Evolutionary conservation across 495 filamentous ascomycete genomes (phyloP).

Genomic region (Trichoderma gamsii): DNA sequence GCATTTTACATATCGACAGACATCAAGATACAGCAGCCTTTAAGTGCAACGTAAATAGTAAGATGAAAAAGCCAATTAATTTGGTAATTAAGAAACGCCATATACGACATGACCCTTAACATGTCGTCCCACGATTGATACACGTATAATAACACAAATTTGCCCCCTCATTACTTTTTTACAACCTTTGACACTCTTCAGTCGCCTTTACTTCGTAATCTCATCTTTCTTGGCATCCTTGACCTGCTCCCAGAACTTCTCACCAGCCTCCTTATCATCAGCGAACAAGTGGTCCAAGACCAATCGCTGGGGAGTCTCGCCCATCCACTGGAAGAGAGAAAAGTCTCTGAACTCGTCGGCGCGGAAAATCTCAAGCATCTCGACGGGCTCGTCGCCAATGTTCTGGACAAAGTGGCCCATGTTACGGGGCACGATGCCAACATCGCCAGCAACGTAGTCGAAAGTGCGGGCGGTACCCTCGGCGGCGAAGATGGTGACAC

Average conservation of each 20-base stretch:
- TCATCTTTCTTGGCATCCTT: slow-evolving; percentile 47
- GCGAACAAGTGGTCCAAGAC: slow-evolving; percentile 58
- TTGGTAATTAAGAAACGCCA: neutral
- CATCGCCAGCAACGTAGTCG: slow-evolving; percentile 48
- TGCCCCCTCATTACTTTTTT: neutral
- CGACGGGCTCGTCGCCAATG: slow-evolving; percentile 52
- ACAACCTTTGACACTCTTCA: neutral
- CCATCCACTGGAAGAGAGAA: slow-evolving; percentile 63
- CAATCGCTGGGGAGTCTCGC: slow-evolving; percentile 55
- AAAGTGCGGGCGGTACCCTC: slow-evolving; percentile 44
- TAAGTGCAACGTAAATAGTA: neutral
- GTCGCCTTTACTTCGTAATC: slow-evolving; percentile 24
- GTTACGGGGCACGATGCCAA: slow-evolving; percentile 55
- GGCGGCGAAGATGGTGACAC: slow-evolving; percentile 47
- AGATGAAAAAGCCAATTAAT: neutral
- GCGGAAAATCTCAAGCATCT: slow-evolving; percentile 55
- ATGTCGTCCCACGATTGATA: neutral
- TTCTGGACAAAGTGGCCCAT: slow-evolving; percentile 62
- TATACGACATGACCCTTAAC: neutral
- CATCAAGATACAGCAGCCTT: neutral
- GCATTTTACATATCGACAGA: too few relatives aligned
- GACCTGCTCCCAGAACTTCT: slow-evolving; percentile 51
- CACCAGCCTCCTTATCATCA: slow-evolving; percentile 45
- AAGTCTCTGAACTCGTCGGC: slow-evolving; percentile 57
- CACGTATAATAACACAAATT: neutral